Conservation (phyloP, 2,329 filamentous ascomycete genomes). For the Aspergillus ibericus region DNA sequence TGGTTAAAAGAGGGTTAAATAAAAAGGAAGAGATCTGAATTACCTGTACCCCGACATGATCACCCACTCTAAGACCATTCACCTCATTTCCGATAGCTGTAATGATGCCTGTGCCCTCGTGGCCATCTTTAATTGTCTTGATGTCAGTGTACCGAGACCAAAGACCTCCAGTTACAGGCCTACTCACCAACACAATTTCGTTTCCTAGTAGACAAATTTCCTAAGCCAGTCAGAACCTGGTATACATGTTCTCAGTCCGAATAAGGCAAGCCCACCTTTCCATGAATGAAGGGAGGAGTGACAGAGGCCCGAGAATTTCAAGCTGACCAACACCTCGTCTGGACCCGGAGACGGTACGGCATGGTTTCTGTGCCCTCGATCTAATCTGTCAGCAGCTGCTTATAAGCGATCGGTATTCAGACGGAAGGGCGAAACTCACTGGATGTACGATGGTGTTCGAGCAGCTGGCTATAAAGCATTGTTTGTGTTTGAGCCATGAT, state of each 20-base stretch:
- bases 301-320: conserved; percentile 4
- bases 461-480: background rate
- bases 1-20: rapidly evolving
- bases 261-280: background rate
- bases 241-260: background rate
- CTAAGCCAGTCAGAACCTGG: background rate
- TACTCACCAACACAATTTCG: background rate
- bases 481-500: background rate
- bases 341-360: background rate
- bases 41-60: conserved; percentile 8
- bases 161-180: background rate
- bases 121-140: background rate
- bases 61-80: background rate
- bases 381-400: background rate
- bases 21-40: background rate
- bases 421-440: background rate
- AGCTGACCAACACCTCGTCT: conserved; percentile 1
- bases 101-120: conserved; percentile 5
- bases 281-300: conserved; percentile 4
- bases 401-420: background rate
- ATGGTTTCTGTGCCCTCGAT: background rate
- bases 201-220: background rate
- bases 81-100: background rate
- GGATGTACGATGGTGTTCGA: background rate
- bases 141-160: background rate